Base-by-base conservation (phyloP, 2,329 filamentous ascomycete species). In the Neofusicoccum umdonicola region DNA sequence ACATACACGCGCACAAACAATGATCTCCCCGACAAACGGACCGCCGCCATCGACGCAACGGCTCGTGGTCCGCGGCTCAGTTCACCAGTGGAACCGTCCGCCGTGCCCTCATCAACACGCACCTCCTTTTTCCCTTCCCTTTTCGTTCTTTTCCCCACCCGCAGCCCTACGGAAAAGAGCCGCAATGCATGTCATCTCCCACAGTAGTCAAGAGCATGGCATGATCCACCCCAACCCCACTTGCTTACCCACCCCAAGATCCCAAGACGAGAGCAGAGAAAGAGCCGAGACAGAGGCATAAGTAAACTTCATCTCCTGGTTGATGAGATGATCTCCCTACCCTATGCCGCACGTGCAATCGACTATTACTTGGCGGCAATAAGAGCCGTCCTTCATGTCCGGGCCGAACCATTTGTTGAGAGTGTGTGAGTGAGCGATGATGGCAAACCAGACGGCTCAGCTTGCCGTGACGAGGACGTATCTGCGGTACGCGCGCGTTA, bases 381-480 rank as follows among this genome's bases (percentile, higher is more conserved):
- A 31, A 31, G 27, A 31, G 27, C 27, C 27, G 27, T 1, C 27
- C 27, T 31, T 31, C 27, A 31, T 31, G 5, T 31, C 27, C 27
- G 27, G 27, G 27, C 27, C 5, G 27, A 31, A 31, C 27, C 27
- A 31, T 7, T 31, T 31, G 27, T 31, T 50, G 47, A 12, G 47
- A 12, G 22, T 13, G 12, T 50, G 22, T 6, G 47, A 8, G 47
- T 50, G 47, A 22, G 22, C 19, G 45, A 31, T 19, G 22, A n/a
- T n/a, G 15, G 50, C 34, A 8, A 48, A 15, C 11, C 22, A 11
- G 13, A 15, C 31, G 45, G 45, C 37, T 72, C 67, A 79, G 68
- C 75, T 77, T 61, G 77, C 77, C 22, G 75, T 78, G 54, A 79
- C 77, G 61, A 79, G 67, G n/a, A 79, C 76, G 69, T 78, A 78